These are phyloP conservation scores for Pontederia paniculata DNA, from an alignment of 176 grass and related monocot species.

Conservation along the genomic window DNA sequence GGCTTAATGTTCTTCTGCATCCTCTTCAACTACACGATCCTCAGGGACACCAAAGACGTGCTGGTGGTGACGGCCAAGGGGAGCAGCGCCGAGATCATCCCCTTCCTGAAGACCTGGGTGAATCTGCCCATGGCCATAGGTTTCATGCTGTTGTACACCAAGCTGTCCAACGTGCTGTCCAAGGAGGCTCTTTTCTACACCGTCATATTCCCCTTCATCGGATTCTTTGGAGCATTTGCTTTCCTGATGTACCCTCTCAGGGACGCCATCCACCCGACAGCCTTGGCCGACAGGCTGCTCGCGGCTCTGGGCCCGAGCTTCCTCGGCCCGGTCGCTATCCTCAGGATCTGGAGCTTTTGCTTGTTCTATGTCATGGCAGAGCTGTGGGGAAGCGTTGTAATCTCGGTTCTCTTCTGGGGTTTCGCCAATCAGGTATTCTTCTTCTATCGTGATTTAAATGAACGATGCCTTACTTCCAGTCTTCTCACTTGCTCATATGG, in stretches of 20 bases:
- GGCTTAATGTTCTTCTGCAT: conserved; percentile 94
- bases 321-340: conserved; percentile 54
- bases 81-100: conserved; percentile 85
- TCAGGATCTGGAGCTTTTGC: conserved; percentile 90
- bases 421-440: conserved; percentile 69
- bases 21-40: conserved; percentile 87
- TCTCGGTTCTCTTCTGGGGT: conserved; percentile 88
- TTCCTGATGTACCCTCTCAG: conserved; percentile 71
- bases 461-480: background rate
- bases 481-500: background rate
- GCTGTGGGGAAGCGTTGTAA: conserved; percentile 81
- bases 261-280: conserved; percentile 55
- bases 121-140: conserved; percentile 76
- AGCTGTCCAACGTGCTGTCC: conserved; percentile 64
- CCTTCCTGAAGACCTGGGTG: conserved; percentile 85
- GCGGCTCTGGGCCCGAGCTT: conserved; percentile 64
- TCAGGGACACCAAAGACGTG: conserved; percentile 83
- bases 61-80: conserved; percentile 75
- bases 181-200: conserved; percentile 76
- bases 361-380: conserved; percentile 95
- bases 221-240: conserved; percentile 69
- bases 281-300: conserved; percentile 57
- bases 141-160: conserved; percentile 89
- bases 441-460: conserved; percentile 5
- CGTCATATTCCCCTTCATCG: conserved; percentile 80